Conservation (phyloP, 1,284 basidiomycete species). For the Veloboletus limbatus region DNA sequence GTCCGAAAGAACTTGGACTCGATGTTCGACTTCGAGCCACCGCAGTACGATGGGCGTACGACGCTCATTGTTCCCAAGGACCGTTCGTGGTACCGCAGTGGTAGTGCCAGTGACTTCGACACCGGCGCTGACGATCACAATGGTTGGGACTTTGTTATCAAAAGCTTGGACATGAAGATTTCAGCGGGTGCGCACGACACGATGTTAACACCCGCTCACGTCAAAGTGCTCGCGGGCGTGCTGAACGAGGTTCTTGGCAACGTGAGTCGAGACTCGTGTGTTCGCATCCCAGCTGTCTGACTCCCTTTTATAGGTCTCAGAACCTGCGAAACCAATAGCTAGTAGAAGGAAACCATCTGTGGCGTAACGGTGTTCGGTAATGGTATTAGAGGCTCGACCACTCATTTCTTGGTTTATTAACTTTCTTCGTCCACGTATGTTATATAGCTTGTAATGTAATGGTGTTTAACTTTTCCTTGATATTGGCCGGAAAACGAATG, state of each 20-base stretch:
- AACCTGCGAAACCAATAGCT: neutral
- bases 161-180: slow-evolving; percentile 26
- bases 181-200: slow-evolving; percentile 29
- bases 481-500: too few relatives aligned
- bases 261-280: slow-evolving; percentile 8
- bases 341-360: slow-evolving; percentile 8
- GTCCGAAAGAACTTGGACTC: slow-evolving; percentile 31
- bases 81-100: slow-evolving; percentile 31
- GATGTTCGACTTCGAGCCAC: slow-evolving; percentile 32
- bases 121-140: slow-evolving; percentile 32
- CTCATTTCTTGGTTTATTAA: too few relatives aligned
- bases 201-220: slow-evolving; percentile 33
- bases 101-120: slow-evolving; percentile 31
- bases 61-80: slow-evolving; percentile 32
- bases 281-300: too few relatives aligned
- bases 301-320: slow-evolving; percentile 2
- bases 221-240: slow-evolving; percentile 29
- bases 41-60: slow-evolving; percentile 21
- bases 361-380: too few relatives aligned
- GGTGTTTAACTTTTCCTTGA: too few relatives aligned
- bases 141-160: slow-evolving; percentile 30
- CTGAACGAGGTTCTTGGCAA: slow-evolving; percentile 27
- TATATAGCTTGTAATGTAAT: too few relatives aligned
- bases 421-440: too few relatives aligned
- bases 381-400: too few relatives aligned